A percentile compares a stretch with the other conserved stretches of the same genome.
These are phyloP conservation scores for Beta vulgaris DNA, from an alignment of 148 eudicot species.

Conservation along the genomic window DNA sequence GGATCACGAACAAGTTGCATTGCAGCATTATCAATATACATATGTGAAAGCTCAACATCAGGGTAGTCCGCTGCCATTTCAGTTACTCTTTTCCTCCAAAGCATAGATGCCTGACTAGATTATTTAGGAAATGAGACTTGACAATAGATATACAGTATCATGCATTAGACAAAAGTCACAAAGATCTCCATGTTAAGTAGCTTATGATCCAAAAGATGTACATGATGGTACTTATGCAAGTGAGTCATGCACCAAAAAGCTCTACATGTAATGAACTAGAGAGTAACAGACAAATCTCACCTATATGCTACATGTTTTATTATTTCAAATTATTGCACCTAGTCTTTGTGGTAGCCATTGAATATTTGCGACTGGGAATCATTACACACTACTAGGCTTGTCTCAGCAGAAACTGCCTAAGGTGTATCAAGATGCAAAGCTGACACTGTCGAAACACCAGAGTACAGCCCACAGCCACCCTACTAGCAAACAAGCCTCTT, in stretches of 20 bases:
- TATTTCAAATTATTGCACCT: neutral
- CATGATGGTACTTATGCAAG: neutral
- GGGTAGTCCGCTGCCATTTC: constrained; percentile 77
- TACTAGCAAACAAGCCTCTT: neutral
- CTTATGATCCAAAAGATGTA: neutral
- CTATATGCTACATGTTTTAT: neutral
- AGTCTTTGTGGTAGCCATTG: neutral
- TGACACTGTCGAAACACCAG: neutral
- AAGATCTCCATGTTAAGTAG: neutral
- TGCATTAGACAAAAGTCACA: neutral
- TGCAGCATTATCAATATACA: constrained; percentile 98
- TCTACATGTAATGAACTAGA: neutral
- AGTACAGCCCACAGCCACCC: no score
- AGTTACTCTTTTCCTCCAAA: constrained; percentile 84
- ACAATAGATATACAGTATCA: neutral
- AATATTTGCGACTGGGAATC: neutral
- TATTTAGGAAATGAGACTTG: neutral
- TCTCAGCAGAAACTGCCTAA: neutral
- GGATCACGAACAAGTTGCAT: constrained; percentile 98
- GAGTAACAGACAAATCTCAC: neutral
- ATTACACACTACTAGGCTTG: neutral
- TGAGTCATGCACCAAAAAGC: neutral
- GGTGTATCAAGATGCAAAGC: neutral
- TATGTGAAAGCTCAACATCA: constrained; percentile 93
- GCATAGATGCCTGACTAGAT: constrained; percentile 82